A percentile compares a stretch with the other conserved stretches of the same genome.
Evolutionary conservation across 2,329 filamentous ascomycete genomes (phyloP).

Genomic region (Beauveria caledonica): DNA sequence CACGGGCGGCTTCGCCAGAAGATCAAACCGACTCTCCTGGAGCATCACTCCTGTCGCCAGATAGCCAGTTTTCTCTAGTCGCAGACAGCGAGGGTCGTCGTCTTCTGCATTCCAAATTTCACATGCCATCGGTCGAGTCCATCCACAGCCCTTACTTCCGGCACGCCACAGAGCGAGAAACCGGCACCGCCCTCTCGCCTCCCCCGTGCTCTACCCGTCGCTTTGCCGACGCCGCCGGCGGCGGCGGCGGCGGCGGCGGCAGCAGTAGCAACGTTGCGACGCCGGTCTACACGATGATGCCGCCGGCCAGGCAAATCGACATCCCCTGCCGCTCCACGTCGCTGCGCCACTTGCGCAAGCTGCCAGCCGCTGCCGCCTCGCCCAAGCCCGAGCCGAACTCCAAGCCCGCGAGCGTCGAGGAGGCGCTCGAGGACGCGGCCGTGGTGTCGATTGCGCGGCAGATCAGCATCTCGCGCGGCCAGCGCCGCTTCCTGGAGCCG

Average conservation of each 20-base stretch:
- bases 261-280: neutral
- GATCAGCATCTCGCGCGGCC: conserved; percentile 56
- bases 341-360: neutral
- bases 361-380: neutral
- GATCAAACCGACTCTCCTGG: neutral
- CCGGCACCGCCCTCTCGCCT: neutral
- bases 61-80: neutral
- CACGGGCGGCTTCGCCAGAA: neutral
- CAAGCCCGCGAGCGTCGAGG: neutral
- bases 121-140: conserved; percentile 7
- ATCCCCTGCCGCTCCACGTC: conserved; percentile 7
- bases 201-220: neutral
- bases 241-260: neutral
- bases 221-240: neutral
- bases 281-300: neutral
- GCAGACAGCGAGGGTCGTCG: conserved; percentile 3
- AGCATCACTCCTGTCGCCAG: neutral
- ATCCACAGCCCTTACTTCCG: conserved; percentile 1
- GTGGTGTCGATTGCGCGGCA: conserved; percentile 61
- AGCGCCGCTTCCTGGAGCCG: conserved; percentile 51
- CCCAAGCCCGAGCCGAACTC: neutral
- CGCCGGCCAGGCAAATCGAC: neutral
- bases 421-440: conserved; percentile 43
- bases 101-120: conserved; percentile 6
- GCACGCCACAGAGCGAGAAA: neutral